phyloP scores from a whole-genome alignment of 2,329 filamentous ascomycete species.

The Penicillium sp. region DNA sequence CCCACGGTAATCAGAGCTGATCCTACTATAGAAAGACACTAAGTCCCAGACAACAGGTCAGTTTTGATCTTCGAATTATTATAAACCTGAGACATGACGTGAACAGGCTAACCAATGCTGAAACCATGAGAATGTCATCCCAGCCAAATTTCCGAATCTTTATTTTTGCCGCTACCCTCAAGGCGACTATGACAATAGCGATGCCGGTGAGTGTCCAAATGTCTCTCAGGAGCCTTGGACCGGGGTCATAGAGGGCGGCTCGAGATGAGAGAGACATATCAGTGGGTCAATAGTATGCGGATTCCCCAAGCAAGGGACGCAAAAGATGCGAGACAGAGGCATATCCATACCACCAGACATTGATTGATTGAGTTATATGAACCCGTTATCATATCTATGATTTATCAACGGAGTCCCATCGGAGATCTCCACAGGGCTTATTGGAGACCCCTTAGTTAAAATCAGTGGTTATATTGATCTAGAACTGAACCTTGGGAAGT shows the following conservation, averaged over 20 bases:
- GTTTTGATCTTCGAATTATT: neutral
- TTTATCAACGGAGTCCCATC: too few species aligned
- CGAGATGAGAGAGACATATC: constrained; percentile 12
- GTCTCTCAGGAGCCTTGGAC: constrained; percentile 19
- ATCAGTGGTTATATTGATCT: too few species aligned
- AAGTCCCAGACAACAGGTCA: constrained; percentile 3
- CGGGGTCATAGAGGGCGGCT: constrained; percentile 5
- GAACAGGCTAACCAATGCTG: constrained; percentile 21
- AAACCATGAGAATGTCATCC: constrained; percentile 27
- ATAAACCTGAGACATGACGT: too few species aligned
- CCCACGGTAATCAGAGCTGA: constrained; percentile 23
- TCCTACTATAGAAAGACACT: constrained; percentile 22
- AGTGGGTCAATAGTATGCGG: neutral
- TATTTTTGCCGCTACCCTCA: constrained; percentile 23
- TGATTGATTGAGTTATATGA: too few species aligned
- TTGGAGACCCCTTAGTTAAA: too few species aligned
- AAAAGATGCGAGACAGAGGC: neutral
- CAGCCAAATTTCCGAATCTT: constrained; percentile 21
- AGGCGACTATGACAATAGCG: constrained; percentile 14
- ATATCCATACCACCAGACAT: too few species aligned
- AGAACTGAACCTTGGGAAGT: too few species aligned
- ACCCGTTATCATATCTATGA: too few species aligned
- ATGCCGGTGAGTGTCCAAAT: constrained; percentile 22
- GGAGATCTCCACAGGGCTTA: too few species aligned
- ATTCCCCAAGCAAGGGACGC: neutral